Percentiles rank a stretch among this genome's conserved stretches.
Evolutionary conservation across 352 stramenopile genomes (phyloP).

Genomic region (Phytophthora capsici): DNA sequence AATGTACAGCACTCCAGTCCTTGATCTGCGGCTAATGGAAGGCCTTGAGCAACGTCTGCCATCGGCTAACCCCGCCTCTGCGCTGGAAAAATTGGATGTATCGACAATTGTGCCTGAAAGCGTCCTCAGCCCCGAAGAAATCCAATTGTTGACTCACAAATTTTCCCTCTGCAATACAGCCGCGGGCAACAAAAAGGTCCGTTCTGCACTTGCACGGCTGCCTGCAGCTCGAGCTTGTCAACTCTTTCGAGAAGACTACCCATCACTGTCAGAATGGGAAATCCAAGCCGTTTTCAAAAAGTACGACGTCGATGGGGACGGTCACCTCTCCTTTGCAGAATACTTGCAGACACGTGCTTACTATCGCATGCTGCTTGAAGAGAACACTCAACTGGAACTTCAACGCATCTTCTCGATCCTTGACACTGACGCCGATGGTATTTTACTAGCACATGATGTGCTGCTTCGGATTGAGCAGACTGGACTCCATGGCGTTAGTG

Average conservation of each 20-base stretch:
- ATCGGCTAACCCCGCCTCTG: constrained; percentile 13
- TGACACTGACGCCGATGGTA: constrained; percentile 64
- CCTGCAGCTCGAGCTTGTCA: constrained; percentile 51
- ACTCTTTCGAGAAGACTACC: constrained; percentile 72
- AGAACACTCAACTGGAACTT: constrained; percentile 59
- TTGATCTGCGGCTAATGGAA: constrained; percentile 19
- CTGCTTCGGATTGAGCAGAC: constrained; percentile 59
- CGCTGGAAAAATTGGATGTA: constrained; percentile 32
- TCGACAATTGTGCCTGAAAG: constrained; percentile 39
- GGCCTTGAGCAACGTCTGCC: constrained; percentile 7
- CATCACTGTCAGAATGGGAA: constrained; percentile 66
- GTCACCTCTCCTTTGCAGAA: constrained; percentile 59
- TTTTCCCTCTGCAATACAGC: constrained; percentile 55
- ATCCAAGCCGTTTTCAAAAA: constrained; percentile 62
- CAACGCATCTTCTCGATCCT: constrained; percentile 70
- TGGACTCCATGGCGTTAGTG: constrained; percentile 41
- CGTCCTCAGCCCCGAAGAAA: constrained; percentile 58
- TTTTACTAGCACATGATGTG: constrained; percentile 58
- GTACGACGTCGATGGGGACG: constrained; percentile 68
- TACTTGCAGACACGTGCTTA: constrained; percentile 67
- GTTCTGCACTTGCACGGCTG: constrained; percentile 39
- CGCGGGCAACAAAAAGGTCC: constrained; percentile 33
- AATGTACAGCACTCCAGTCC: not conserved
- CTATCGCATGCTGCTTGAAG: constrained; percentile 60
- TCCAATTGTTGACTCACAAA: constrained; percentile 54